These are phyloP conservation scores for Cryphonectria carpinicola DNA, from an alignment of 2,329 filamentous ascomycete species.

Conservation along the genomic window DNA sequence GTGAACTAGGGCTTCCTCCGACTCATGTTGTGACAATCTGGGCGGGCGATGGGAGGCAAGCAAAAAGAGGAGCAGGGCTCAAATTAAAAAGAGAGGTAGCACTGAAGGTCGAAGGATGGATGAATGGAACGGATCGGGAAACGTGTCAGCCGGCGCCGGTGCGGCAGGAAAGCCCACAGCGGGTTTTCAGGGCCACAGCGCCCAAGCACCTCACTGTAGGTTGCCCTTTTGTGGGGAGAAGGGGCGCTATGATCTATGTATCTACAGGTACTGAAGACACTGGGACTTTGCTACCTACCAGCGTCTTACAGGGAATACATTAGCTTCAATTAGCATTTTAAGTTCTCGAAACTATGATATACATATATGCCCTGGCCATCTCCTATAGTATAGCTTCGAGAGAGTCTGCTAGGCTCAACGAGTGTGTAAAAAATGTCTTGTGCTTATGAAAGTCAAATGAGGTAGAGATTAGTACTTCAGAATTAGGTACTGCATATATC, in stretches of 20 bases:
- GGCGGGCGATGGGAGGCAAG: not conserved
- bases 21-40: constrained; percentile 19
- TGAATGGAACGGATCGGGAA: not conserved
- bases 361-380: too few relatives aligned
- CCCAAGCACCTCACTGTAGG: not conserved
- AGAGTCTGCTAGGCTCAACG: too few relatives aligned
- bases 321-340: too few relatives aligned
- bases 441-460: too few relatives aligned
- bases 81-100: not conserved
- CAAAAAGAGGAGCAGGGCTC: not conserved
- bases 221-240: not conserved
- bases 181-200: not conserved
- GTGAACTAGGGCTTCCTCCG: constrained; percentile 11
- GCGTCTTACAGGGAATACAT: too few relatives aligned
- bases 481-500: not conserved
- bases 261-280: not conserved
- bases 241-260: not conserved
- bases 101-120: not conserved
- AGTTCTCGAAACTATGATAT: too few relatives aligned
- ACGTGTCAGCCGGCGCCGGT: constrained; percentile 3
- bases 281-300: too few relatives aligned
- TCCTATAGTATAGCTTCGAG: too few relatives aligned
- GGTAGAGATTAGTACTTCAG: not conserved
- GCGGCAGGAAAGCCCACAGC: not conserved
- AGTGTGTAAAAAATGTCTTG: too few relatives aligned